Percentiles rank a stretch among this genome's conserved stretches.
Conservation (phyloP, 495 filamentous ascomycete species). For the Penicillium argentinense region DNA sequence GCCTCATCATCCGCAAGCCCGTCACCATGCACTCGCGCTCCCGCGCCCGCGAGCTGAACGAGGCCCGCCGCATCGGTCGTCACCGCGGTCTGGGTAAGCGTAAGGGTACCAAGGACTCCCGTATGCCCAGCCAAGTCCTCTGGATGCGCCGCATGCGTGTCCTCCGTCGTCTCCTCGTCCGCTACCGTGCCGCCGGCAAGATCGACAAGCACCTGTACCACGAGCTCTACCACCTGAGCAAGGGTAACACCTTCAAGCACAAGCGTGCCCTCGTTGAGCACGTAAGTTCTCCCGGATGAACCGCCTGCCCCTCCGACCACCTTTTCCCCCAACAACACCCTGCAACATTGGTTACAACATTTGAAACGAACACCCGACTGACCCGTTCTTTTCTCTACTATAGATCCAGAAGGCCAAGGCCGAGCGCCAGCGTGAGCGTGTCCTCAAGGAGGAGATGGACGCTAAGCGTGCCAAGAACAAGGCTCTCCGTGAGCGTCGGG, state of each 20-base stretch:
- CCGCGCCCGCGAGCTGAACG: conserved; percentile 87
- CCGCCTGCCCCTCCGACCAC: background rate
- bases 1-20: conserved; percentile 99
- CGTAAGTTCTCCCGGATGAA: conserved; percentile 62
- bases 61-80: conserved; percentile 86
- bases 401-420: conserved; percentile 99
- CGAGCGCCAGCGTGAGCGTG: conserved; percentile 91
- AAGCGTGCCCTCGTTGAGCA: conserved; percentile 99
- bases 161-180: conserved; percentile 96
- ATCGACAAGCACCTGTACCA: conserved; percentile 99
- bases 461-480: conserved; percentile 99
- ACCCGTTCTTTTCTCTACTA: conserved; percentile 27
- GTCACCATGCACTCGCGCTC: conserved; percentile 99
- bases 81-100: conserved; percentile 99
- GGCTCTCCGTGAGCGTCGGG: conserved; percentile 96
- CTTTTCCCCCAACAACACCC: background rate
- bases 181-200: conserved; percentile 99
- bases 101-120: conserved; percentile 99
- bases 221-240: conserved; percentile 98
- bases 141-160: conserved; percentile 99
- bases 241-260: conserved; percentile 99
- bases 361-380: conserved; percentile 19
- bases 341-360: too few species aligned
- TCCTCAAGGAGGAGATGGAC: conserved; percentile 99
- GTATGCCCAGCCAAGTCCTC: conserved; percentile 97